Evolutionary conservation across 495 filamentous ascomycete species (phyloP).

Genomic region (Penicillium nucicola): DNA sequence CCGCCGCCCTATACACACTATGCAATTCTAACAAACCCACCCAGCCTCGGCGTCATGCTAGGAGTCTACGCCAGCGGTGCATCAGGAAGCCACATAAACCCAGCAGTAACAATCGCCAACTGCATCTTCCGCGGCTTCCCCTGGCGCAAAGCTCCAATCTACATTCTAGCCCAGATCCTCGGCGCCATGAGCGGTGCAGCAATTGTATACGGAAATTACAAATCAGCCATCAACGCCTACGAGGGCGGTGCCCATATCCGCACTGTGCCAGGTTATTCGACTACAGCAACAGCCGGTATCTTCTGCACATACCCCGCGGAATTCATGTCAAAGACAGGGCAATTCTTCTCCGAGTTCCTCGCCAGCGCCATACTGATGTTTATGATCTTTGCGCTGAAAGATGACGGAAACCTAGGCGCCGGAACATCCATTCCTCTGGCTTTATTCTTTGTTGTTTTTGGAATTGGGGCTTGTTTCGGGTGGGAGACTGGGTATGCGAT

Average conservation of each 20-base stretch:
- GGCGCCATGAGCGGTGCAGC: slow-evolving; percentile 53
- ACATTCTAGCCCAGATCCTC: slow-evolving; percentile 50
- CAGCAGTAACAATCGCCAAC: slow-evolving; percentile 61
- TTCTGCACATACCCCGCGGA: slow-evolving; percentile 64
- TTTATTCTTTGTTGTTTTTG: slow-evolving; percentile 64
- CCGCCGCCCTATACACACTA: too few species aligned
- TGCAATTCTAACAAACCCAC: slow-evolving; percentile 4
- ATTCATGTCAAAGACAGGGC: slow-evolving; percentile 56
- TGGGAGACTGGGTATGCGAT: slow-evolving; percentile 71
- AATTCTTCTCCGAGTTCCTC: slow-evolving; percentile 65
- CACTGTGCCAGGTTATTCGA: slow-evolving; percentile 54
- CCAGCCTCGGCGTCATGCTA: slow-evolving; percentile 55
- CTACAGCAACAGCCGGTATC: slow-evolving; percentile 58
- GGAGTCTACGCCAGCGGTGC: slow-evolving; percentile 60
- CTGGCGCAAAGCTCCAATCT: slow-evolving; percentile 57
- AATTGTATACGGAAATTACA: slow-evolving; percentile 57
- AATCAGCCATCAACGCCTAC: slow-evolving; percentile 50
- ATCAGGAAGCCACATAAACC: slow-evolving; percentile 62
- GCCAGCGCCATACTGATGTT: slow-evolving; percentile 62
- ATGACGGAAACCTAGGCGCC: slow-evolving; percentile 51
- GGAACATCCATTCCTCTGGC: slow-evolving; percentile 50
- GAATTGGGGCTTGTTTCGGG: slow-evolving; percentile 64
- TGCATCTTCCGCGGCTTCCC: slow-evolving; percentile 61
- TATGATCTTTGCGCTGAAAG: slow-evolving; percentile 64
- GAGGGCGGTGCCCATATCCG: slow-evolving; percentile 53